Evolutionary conservation across 139 green algal genomes (phyloP).

Genomic region (Chlorella vulgaris): DNA sequence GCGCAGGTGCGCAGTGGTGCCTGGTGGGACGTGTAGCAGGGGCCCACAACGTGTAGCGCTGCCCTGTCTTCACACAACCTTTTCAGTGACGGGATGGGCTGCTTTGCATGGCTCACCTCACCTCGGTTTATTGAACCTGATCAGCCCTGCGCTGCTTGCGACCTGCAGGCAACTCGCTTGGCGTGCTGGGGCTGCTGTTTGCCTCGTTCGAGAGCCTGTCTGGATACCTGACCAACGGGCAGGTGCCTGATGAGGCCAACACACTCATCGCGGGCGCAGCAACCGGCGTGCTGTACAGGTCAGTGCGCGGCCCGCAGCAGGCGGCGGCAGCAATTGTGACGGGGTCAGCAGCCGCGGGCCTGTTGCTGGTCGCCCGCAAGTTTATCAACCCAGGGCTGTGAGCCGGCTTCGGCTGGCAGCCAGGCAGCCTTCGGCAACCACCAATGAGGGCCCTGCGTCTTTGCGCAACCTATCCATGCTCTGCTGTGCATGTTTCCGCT

Average conservation of each 20-base stretch:
- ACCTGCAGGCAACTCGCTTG: slow-evolving; percentile 69
- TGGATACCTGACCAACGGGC: slow-evolving; percentile 59
- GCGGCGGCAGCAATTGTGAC: slow-evolving; percentile 71
- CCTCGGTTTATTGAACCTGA: no score
- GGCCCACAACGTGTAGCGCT: neutral
- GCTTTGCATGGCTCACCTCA: neutral
- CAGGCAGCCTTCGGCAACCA: neutral
- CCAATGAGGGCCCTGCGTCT: neutral
- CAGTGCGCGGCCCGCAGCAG: slow-evolving; percentile 69
- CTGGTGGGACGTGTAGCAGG: neutral
- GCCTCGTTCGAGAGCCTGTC: slow-evolving; percentile 65
- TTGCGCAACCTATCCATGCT: no score
- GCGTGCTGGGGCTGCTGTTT: slow-evolving; percentile 84
- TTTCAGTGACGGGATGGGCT: no score
- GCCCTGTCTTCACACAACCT: neutral
- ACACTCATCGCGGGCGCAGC: slow-evolving; percentile 71
- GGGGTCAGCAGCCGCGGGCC: slow-evolving; percentile 54
- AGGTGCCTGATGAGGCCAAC: slow-evolving; percentile 59
- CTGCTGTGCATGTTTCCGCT: no score
- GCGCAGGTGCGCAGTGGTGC: slow-evolving; percentile 3
- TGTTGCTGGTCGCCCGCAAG: slow-evolving; percentile 59
- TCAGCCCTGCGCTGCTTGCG: neutral
- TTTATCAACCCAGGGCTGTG: slow-evolving; percentile 42
- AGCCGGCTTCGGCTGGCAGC: no score
- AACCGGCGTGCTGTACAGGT: slow-evolving; percentile 76